These are phyloP conservation scores for Aspergillus indologenus DNA, from an alignment of 495 filamentous ascomycete genomes.

Conservation along the genomic window DNA sequence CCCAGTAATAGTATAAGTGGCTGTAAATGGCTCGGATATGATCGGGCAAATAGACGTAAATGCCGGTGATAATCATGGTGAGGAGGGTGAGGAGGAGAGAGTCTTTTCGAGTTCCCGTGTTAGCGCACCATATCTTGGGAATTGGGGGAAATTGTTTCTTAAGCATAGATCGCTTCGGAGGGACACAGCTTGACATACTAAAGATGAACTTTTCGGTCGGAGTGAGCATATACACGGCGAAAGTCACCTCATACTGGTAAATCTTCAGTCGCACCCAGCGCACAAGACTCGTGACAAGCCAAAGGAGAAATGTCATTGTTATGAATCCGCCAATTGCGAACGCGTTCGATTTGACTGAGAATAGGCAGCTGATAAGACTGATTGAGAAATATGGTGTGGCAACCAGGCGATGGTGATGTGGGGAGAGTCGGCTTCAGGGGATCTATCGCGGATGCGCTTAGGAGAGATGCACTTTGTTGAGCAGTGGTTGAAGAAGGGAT, in stretches of 20 bases:
- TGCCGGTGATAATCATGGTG: slow-evolving; percentile 79
- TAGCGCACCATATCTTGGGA: background rate
- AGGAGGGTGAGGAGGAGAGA: slow-evolving; percentile 84
- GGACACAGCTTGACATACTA: slow-evolving; percentile 50
- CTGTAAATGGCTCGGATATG: slow-evolving; percentile 74
- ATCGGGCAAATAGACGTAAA: slow-evolving; percentile 86
- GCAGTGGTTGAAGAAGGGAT: background rate
- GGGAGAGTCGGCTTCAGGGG: background rate
- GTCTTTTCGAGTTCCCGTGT: slow-evolving; percentile 51
- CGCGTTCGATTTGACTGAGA: background rate
- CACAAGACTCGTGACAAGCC: slow-evolving; percentile 45
- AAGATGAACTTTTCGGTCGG: slow-evolving; percentile 82
- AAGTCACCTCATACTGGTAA: slow-evolving; percentile 85
- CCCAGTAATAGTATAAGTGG: slow-evolving; percentile 92
- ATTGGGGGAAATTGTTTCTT: background rate
- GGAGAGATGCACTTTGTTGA: background rate
- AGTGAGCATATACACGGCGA: slow-evolving; percentile 82
- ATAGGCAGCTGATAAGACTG: background rate
- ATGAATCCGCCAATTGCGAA: slow-evolving; percentile 1
- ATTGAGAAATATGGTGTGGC: background rate
- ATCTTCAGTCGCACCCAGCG: slow-evolving; percentile 73
- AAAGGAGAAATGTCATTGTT: slow-evolving; percentile 33
- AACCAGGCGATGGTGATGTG: background rate
- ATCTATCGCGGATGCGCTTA: background rate
- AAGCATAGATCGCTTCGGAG: background rate